Evolutionary conservation across 768 basidiomycete species (phyloP).

Genomic region (Xerocomus potaroensis): DNA sequence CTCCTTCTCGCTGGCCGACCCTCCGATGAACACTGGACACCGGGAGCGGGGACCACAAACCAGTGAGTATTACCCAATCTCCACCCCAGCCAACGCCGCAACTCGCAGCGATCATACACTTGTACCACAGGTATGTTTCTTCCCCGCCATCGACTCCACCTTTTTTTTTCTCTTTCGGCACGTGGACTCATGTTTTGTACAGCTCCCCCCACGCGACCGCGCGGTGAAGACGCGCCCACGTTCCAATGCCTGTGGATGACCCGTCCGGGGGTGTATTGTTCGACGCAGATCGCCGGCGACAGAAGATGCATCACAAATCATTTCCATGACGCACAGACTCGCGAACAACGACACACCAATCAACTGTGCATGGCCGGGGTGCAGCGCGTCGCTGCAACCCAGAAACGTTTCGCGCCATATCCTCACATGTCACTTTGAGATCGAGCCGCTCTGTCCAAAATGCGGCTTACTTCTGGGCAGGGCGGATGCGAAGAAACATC

Average conservation of each 20-base stretch:
- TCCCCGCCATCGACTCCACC: neutral
- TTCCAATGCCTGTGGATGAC: conserved; percentile 22
- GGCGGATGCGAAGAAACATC: conserved; percentile 26
- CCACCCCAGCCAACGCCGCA: neutral
- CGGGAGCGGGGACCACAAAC: neutral
- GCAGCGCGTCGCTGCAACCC: conserved; percentile 17
- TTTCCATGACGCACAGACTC: conserved; percentile 15
- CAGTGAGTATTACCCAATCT: neutral
- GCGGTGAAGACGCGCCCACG: conserved; percentile 5
- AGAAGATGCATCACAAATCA: conserved; percentile 17
- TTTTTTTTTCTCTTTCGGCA: neutral
- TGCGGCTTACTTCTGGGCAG: conserved; percentile 20
- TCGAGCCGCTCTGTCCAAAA: conserved; percentile 15
- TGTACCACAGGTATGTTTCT: conserved; percentile 13
- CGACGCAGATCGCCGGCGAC: conserved; percentile 15
- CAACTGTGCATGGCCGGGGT: conserved; percentile 17
- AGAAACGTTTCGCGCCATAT: conserved; percentile 26
- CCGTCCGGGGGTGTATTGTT: conserved; percentile 8
- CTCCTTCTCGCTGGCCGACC: neutral
- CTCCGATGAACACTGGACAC: neutral
- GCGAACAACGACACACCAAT: conserved; percentile 10
- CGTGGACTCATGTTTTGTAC: conserved; percentile 5
- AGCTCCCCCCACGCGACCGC: conserved; percentile 10
- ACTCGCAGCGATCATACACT: neutral
- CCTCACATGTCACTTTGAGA: conserved; percentile 20